Evolutionary conservation across 202 grass and related monocot genomes (phyloP), one percentile per base, ranked within the genome.

Genomic region (Tripidium arundinaceum): DNA sequence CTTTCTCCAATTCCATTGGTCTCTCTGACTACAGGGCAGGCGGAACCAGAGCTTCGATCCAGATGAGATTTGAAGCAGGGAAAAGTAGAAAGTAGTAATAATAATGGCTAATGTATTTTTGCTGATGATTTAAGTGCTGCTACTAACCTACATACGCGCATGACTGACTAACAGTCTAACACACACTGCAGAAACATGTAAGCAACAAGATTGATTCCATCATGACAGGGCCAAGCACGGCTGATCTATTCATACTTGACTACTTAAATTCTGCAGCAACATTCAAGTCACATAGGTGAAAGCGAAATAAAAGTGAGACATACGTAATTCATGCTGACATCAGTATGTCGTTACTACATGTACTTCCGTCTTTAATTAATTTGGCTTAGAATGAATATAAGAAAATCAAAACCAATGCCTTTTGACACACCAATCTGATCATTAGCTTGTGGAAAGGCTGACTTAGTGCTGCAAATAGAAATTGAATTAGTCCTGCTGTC

Each of bases 1-100:
- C 45, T 85, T 76, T 10, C 13, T 75, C 65, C 67, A 62, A 69
- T 84, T 83, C 47, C 19, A 46, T 69, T 64, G 70, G 79, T 67
- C 47, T 83, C 55, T 65, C 25, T 70, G 36, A 75, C 70, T 67
- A 57, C 34, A 88, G 7, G 76, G 63, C 45, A 76, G 62, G 42
- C 41, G 8, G 31, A 76, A 75, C 62, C 33, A 69, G 22, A 76
- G 81, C 14, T 84, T 54, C 38, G 81, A 15, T 84, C 54, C 59
- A 55, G 54, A 37, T 67, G 45, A 42, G 50, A 74, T 74, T 74
- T 60, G 74, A 41, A 78, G 54, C 33, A 66, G 11, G 4, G 6
- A 1, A 47, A 67, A 41, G 33, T 15, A 33, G n/a, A 34, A 64
- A 78, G 37, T 18, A 22, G 24, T 21, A 24, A 10, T 18, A 8